A percentile compares a stretch with the other conserved stretches of the same genome.
Conservation (phyloP, 2,329 filamentous ascomycete genomes). For the Pseudogymnoascus sp. region DNA sequence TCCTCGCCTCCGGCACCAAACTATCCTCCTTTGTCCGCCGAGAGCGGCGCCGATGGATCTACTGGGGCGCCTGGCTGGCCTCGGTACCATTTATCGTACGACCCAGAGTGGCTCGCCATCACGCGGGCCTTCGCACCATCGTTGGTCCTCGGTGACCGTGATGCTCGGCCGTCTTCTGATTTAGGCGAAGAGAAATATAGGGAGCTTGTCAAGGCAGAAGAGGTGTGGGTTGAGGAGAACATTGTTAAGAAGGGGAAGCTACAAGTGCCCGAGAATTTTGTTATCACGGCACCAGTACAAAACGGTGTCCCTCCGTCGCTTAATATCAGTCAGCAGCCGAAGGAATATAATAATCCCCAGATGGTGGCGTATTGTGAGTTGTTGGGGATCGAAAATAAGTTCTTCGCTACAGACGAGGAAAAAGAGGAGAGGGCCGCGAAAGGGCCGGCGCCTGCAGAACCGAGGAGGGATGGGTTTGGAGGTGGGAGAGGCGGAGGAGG, state of each 20-base stretch:
- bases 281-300: slow-evolving; percentile 65
- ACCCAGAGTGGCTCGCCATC: slow-evolving; percentile 93
- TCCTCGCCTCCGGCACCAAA: slow-evolving; percentile 15
- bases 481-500: slow-evolving; percentile 27
- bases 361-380: slow-evolving; percentile 75
- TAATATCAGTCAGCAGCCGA: slow-evolving; percentile 47
- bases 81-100: slow-evolving; percentile 55
- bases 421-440: slow-evolving; percentile 48
- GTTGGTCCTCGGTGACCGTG: slow-evolving; percentile 55
- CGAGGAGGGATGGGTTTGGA: slow-evolving; percentile 23
- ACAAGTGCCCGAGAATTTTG: slow-evolving; percentile 71
- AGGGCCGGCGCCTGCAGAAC: slow-evolving; percentile 45
- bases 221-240: slow-evolving; percentile 74
- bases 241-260: slow-evolving; percentile 57
- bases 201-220: slow-evolving; percentile 60
- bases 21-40: slow-evolving; percentile 13
- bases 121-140: slow-evolving; percentile 69
- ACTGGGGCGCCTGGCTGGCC: background rate
- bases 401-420: slow-evolving; percentile 66
- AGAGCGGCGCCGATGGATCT: background rate
- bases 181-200: slow-evolving; percentile 63
- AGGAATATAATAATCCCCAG: slow-evolving; percentile 82
- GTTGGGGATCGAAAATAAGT: slow-evolving; percentile 69
- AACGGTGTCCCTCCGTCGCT: slow-evolving; percentile 49
- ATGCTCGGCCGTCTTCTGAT: slow-evolving; percentile 48